Conservation (phyloP, 257 asterid genomes). For the Gentiana macrophylla region DNA sequence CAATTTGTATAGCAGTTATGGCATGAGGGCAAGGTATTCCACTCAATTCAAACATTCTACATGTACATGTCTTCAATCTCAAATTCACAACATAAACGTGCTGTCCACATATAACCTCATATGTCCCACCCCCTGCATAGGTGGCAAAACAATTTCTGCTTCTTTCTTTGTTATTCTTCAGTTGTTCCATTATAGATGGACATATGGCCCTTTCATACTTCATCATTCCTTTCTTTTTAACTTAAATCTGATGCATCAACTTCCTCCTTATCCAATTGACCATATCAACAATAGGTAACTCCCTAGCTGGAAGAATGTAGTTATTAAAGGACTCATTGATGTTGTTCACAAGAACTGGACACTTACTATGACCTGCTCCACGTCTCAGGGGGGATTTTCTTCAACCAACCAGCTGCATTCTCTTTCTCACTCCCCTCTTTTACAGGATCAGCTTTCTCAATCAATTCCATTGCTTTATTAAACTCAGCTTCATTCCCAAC, state of each 20-base stretch:
- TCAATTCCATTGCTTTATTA: neutral
- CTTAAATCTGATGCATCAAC: too few species aligned
- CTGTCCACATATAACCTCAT: neutral
- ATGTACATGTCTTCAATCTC: neutral
- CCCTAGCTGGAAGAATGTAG: neutral
- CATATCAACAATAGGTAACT: too few species aligned
- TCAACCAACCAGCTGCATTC: neutral
- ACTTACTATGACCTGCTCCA: neutral
- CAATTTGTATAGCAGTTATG: neutral
- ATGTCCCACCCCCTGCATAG: neutral
- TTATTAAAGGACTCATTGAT: neutral
- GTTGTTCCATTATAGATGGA: neutral
- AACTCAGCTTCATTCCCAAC: neutral
- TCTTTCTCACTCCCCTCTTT: neutral
- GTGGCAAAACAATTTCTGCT: neutral
- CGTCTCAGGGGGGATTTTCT: neutral
- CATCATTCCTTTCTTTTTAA: too few species aligned
- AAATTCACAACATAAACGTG: neutral
- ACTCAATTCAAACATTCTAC: neutral
- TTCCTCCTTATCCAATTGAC: too few species aligned
- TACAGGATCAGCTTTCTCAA: neutral
- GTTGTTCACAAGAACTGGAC: neutral
- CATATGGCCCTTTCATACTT: neutral
- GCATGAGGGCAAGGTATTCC: neutral
- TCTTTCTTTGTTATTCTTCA: neutral